These are phyloP conservation scores for Panaeolus cyanescens DNA, from an alignment of 768 basidiomycete species.

Conservation along the genomic window DNA sequence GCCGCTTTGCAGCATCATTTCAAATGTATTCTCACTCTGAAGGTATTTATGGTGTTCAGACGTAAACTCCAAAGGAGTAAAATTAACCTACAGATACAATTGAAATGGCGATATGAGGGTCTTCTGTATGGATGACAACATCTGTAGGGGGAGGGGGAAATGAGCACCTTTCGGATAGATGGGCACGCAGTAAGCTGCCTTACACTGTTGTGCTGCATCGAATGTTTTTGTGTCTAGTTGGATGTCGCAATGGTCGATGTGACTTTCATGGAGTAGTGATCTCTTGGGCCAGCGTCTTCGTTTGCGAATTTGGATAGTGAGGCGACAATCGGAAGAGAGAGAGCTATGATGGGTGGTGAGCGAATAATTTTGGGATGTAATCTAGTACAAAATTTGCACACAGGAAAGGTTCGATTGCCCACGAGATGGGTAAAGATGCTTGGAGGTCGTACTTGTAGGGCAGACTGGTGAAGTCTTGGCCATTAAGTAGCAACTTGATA, in stretches of 20 bases:
- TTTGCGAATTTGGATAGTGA: conserved; percentile 10
- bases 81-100: background rate
- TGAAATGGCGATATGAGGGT: background rate
- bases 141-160: no score
- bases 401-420: background rate
- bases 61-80: no score
- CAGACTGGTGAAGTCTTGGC: conserved; percentile 8
- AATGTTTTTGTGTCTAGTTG: background rate
- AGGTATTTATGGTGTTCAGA: background rate
- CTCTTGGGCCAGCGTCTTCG: conserved; percentile 9
- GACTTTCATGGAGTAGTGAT: conserved; percentile 4
- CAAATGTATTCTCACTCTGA: background rate
- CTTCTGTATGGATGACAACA: background rate
- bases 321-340: background rate
- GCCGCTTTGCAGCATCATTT: conserved; percentile 2
- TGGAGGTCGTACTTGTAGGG: conserved; percentile 8
- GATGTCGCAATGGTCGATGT: background rate
- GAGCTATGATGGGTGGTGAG: conserved; percentile 3
- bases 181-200: background rate
- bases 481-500: conserved; percentile 11
- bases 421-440: background rate
- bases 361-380: background rate
- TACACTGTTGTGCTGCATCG: background rate
- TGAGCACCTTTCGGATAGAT: no score
- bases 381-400: background rate